Percentiles rank a stretch among this genome's conserved stretches.
phyloP scores from a whole-genome alignment of 345 rosid genomes.

The Linum tenue region DNA sequence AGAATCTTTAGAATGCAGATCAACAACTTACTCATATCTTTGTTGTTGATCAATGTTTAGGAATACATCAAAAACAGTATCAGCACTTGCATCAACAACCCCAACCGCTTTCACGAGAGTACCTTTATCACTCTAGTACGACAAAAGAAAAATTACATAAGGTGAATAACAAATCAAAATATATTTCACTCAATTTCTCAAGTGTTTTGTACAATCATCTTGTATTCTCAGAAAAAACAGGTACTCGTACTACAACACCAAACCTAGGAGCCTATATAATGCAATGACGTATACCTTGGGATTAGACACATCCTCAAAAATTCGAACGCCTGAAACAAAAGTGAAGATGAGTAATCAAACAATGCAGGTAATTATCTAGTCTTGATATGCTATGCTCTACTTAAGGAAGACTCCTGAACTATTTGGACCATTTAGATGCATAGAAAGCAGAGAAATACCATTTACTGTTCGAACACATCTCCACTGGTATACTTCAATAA shows the following conservation, averaged over 20 bases:
- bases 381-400: not conserved
- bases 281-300: constrained; percentile 47
- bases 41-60: constrained; percentile 56
- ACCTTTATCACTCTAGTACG: constrained; percentile 53
- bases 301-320: constrained; percentile 78
- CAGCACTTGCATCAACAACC: constrained; percentile 78
- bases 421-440: not conserved
- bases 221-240: too few species aligned
- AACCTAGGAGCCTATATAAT: not conserved
- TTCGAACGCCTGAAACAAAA: constrained; percentile 73
- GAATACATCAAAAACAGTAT: constrained; percentile 76
- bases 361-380: not conserved
- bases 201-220: too few species aligned
- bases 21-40: constrained; percentile 78
- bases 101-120: constrained; percentile 82
- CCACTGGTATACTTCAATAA: constrained; percentile 78
- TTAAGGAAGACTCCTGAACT: not conserved
- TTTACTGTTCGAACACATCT: constrained; percentile 77
- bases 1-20: constrained; percentile 9
- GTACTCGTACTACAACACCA: not conserved
- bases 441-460: constrained; percentile 32
- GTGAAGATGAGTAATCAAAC: not conserved
- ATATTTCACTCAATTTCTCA: too few species aligned
- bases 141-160: not conserved
- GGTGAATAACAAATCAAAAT: not conserved